phyloP scores from a whole-genome alignment of 768 basidiomycete species.

The Naganishia onofrii region DNA sequence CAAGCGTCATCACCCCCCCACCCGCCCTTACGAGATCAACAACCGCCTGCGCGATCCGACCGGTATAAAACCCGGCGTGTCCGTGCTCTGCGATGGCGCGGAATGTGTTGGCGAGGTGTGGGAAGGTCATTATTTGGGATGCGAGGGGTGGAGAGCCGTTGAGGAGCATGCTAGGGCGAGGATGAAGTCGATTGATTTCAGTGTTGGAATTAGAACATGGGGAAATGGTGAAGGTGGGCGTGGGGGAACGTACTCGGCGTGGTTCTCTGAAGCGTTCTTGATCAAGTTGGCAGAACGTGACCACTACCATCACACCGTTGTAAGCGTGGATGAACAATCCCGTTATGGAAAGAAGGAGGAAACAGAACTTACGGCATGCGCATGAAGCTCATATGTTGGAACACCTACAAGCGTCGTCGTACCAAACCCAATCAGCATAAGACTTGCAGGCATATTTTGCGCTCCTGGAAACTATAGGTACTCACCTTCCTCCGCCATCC shows the following conservation, averaged over 20 bases:
- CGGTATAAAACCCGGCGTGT: constrained; percentile 91
- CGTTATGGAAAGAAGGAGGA: not conserved
- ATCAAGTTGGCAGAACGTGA: constrained; percentile 58
- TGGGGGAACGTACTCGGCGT: not conserved
- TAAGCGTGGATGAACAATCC: not conserved
- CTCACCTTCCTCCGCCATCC: constrained; percentile 78
- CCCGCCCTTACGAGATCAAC: constrained; percentile 66
- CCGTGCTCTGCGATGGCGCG: constrained; percentile 73
- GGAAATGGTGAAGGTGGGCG: too few relatives aligned
- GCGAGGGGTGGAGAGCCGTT: constrained; percentile 56
- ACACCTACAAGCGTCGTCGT: not conserved
- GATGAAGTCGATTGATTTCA: constrained; percentile 54
- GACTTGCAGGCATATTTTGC: too few relatives aligned
- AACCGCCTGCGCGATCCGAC: constrained; percentile 68
- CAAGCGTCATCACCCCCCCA: constrained; percentile 89
- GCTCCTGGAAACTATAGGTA: not conserved
- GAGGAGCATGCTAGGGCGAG: not conserved
- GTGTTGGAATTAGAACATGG: not conserved
- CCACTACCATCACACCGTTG: constrained; percentile 17
- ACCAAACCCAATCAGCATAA: too few relatives aligned
- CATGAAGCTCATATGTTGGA: constrained; percentile 26
- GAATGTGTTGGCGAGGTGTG: constrained; percentile 80
- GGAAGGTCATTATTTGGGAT: constrained; percentile 77
- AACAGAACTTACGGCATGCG: constrained; percentile 15
- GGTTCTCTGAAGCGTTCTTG: constrained; percentile 76